Conservation (phyloP, 2,329 filamentous ascomycete genomes). For the Apiospora sp. region DNA sequence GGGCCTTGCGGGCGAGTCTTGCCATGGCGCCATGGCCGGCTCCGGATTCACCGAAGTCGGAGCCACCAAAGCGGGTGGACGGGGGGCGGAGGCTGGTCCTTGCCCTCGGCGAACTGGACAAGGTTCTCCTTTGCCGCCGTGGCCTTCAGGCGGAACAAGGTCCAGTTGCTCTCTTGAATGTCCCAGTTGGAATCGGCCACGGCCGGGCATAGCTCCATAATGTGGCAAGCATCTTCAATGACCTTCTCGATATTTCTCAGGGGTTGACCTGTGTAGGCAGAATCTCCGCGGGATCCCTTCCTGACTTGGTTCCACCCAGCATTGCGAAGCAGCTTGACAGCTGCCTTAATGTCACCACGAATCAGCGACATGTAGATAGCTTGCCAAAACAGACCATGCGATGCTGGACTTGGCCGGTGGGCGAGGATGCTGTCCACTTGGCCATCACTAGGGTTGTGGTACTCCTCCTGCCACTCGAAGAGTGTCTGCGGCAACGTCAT, state of each 20-base stretch:
- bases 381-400: conserved; percentile 85
- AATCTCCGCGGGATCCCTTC: conserved; percentile 69
- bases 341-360: conserved; percentile 75
- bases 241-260: conserved; percentile 81
- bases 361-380: conserved; percentile 77
- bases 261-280: conserved; percentile 77
- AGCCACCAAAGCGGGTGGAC: conserved; percentile 44
- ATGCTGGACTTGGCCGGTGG: conserved; percentile 75
- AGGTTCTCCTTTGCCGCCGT: conserved; percentile 74
- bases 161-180: conserved; percentile 82
- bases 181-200: conserved; percentile 77
- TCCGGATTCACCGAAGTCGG: conserved; percentile 45
- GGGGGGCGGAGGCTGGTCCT: conserved; percentile 54
- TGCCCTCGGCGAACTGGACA: conserved; percentile 80
- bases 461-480: conserved; percentile 81
- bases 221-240: conserved; percentile 70
- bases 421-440: conserved; percentile 71
- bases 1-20: conserved; percentile 77
- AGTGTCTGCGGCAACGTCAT: conserved; percentile 77
- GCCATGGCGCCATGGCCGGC: conserved; percentile 62
- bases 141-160: conserved; percentile 79
- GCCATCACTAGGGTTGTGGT: conserved; percentile 75
- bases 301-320: conserved; percentile 83
- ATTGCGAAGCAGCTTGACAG: conserved; percentile 72
- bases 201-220: conserved; percentile 78